Conservation (phyloP, 2,329 filamentous ascomycete genomes). For the Xylariomycetidae sp. region DNA sequence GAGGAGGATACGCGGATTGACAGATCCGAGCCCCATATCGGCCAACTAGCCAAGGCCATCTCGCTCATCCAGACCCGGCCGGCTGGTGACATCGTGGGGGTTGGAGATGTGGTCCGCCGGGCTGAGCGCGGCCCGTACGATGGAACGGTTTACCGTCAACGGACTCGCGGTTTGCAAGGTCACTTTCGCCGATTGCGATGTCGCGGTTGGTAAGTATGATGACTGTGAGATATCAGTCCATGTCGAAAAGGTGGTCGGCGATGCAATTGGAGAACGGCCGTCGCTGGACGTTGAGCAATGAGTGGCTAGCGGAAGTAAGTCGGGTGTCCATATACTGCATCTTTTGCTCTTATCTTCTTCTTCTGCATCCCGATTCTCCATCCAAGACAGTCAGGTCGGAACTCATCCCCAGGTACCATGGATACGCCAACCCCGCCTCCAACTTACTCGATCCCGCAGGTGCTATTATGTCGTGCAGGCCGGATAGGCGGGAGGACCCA, state of each 20-base stretch:
- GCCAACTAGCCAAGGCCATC: not conserved
- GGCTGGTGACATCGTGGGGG: not conserved
- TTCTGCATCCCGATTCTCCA: no score
- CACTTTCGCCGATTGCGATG: no score
- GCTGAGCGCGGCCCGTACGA: not conserved
- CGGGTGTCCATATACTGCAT: no score
- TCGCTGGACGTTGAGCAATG: no score
- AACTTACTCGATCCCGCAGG: no score
- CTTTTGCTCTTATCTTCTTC: no score
- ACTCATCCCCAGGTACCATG: not conserved
- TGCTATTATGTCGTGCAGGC: not conserved
- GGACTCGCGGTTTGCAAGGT: conserved; percentile 1
- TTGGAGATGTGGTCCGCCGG: not conserved
- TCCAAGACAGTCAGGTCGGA: not conserved
- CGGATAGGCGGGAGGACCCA: conserved; percentile 1
- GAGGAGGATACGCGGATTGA: not conserved
- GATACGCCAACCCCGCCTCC: no score
- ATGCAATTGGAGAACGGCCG: no score
- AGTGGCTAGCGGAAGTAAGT: no score
- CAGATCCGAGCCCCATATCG: not conserved
- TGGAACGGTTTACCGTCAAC: not conserved
- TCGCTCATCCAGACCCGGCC: not conserved
- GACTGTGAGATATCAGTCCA: no score
- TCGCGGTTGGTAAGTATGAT: no score
- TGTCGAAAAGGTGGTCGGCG: no score